Conservation (phyloP, 345 rosid species). For the Draba incana region DNA sequence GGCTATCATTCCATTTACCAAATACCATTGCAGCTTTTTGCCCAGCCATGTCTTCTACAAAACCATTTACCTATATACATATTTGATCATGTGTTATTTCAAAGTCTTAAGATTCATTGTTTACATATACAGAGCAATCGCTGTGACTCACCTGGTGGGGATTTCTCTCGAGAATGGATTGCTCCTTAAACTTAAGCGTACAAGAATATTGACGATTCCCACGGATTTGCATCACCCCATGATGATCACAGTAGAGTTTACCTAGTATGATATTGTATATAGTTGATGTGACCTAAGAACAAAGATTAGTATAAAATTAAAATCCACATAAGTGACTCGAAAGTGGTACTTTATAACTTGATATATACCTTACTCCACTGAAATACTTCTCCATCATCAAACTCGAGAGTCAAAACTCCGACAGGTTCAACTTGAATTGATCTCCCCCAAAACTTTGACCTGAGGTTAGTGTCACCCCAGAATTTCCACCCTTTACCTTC, state of each 20-base stretch:
- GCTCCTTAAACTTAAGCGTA: constrained; percentile 92
- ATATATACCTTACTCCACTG: constrained; percentile 89
- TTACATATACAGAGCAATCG: not conserved
- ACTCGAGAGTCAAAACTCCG: constrained; percentile 80
- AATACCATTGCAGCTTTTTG: constrained; percentile 69
- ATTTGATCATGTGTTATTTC: constrained; percentile 23
- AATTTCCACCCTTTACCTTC: constrained; percentile 99
- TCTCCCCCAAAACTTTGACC: constrained; percentile 95
- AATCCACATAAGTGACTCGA: not conserved
- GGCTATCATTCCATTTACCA: constrained; percentile 97
- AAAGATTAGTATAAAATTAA: constrained; percentile 29
- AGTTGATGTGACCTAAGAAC: constrained; percentile 78
- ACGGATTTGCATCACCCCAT: constrained; percentile 81
- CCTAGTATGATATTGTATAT: constrained; percentile 94
- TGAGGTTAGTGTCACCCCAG: constrained; percentile 94
- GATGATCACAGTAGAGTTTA: constrained; percentile 89
- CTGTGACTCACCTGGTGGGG: constrained; percentile 75
- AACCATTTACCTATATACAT: constrained; percentile 72
- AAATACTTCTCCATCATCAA: constrained; percentile 96
- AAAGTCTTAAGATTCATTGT: not conserved
- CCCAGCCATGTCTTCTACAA: constrained; percentile 73
- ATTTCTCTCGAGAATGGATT: constrained; percentile 88
- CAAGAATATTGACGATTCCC: constrained; percentile 85
- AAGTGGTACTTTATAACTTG: not conserved
- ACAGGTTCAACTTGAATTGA: constrained; percentile 98